Evolutionary conservation across 768 basidiomycete genomes (phyloP), one percentile per base, ranked within the genome.

Genomic region (Candolleomyces eurysporus): DNA sequence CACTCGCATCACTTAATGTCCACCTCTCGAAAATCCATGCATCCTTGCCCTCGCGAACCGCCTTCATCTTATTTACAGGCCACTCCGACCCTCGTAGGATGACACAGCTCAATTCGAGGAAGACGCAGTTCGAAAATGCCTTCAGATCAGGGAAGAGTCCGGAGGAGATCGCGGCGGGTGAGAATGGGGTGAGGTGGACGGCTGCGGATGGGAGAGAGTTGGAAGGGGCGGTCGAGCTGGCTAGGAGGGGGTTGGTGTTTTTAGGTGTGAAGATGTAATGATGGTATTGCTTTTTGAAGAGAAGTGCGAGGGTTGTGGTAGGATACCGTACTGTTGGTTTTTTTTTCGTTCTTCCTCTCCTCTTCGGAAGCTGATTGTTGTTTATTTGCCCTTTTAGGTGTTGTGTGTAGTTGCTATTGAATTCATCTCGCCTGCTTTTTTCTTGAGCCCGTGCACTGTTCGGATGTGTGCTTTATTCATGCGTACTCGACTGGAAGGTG

Each of bases 71-170:
- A 43, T 87, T 97, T 69, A 92, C 90, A 0, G 95, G 96, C 1
- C 94, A 98, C 68, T 87, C 88, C 0, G 92, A 97, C 71, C 95
- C 96, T 0, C 84, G 92, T 0, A 77, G 72, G 7, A 94, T 96
- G 92, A 78, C 89, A 3, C 71, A 80, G 26, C 76, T 98, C 21
- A 88, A 87, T 65, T 83, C 83, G 5, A 80, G 88, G 54, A 90
- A 93, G 73, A 75, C 72, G 4, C 80, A 82, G 32, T 96, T 94
- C 66, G 95, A 98, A 67, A 77, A 68, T 22, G 84, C 83, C 16
- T 72, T 90, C 56, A 79, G 82, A 65, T 73, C 75, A 52, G 85
- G 85, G 19, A 84, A 82, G 75, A 79, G 75, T 13, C 73, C 79
- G 2, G 89, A 86, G 36, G 36, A 59, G 84, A 87, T 16, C 72